Evolutionary conservation across 257 asterid genomes (phyloP).

Genomic region (Euphrasia confusa): DNA sequence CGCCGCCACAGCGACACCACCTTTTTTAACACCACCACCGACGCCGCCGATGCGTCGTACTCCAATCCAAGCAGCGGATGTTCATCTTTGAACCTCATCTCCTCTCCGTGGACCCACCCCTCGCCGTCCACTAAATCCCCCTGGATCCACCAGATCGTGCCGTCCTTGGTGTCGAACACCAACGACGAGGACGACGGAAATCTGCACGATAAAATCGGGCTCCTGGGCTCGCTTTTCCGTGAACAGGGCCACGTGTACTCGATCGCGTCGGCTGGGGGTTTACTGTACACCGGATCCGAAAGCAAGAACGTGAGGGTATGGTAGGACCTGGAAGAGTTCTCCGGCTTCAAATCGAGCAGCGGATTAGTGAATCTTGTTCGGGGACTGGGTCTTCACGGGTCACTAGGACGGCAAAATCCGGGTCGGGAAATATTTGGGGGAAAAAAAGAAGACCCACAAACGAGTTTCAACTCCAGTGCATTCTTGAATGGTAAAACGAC

Average conservation of each 20-base stretch:
- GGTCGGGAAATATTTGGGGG: conserved; percentile 55
- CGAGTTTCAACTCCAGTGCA: conserved; percentile 25
- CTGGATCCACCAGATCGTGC: conserved; percentile 47
- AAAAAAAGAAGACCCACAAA: conserved; percentile 30
- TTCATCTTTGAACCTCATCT: conserved; percentile 43
- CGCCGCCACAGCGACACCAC: conserved; percentile 38
- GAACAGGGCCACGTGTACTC: too few species aligned
- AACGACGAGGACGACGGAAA: neutral
- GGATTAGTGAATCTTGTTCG: conserved; percentile 50
- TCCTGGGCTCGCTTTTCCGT: too few species aligned
- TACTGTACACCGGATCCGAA: too few species aligned
- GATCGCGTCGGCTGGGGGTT: too few species aligned
- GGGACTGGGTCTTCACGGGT: conserved; percentile 61
- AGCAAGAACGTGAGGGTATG: too few species aligned
- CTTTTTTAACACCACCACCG: neutral
- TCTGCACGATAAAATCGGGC: conserved; percentile 15
- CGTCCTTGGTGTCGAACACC: conserved; percentile 2
- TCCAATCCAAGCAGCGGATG: conserved; percentile 38
- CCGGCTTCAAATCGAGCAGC: too few species aligned
- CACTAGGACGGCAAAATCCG: conserved; percentile 88
- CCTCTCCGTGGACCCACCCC: conserved; percentile 75
- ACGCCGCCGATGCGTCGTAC: conserved; percentile 1
- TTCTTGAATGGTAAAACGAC: too few species aligned
- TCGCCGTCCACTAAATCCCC: conserved; percentile 73
- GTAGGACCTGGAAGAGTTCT: too few species aligned